Conservation (phyloP, 495 filamentous ascomycete species). For the Aspergillus incahuasiensis region DNA sequence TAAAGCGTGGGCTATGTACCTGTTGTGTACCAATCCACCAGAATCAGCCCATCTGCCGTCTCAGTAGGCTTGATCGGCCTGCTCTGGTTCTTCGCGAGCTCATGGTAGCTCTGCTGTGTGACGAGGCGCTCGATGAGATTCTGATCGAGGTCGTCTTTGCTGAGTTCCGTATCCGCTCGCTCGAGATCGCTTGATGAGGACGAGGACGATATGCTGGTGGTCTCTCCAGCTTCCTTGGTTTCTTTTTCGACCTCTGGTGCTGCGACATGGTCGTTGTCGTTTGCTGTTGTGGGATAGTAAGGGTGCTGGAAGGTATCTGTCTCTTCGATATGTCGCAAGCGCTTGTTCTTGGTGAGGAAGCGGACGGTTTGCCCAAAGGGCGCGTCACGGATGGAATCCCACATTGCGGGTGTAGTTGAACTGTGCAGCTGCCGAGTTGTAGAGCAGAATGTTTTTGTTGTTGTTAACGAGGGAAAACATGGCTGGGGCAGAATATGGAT, state of each 20-base stretch:
- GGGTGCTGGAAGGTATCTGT: neutral
- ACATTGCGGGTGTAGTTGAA: neutral
- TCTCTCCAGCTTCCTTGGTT: neutral
- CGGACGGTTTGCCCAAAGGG: neutral
- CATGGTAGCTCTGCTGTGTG: neutral
- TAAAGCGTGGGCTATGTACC: neutral
- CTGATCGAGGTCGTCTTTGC: neutral
- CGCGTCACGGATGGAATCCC: slow-evolving; percentile 1
- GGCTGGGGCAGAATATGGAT: no score
- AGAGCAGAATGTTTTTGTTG: no score
- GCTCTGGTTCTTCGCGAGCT: neutral
- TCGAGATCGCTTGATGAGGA: neutral
- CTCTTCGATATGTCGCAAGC: neutral
- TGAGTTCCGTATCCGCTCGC: neutral
- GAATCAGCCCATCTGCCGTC: neutral
- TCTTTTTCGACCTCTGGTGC: neutral
- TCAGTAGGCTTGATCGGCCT: neutral
- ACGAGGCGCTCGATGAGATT: neutral
- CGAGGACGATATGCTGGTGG: neutral
- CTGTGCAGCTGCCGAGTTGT: no score
- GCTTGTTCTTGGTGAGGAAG: neutral
- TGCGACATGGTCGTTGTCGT: neutral
- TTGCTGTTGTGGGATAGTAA: neutral
- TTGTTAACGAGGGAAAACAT: no score
- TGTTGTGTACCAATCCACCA: slow-evolving; percentile 5